phyloP scores from a whole-genome alignment of 345 rosid species.

The Erucastrum elatum region DNA sequence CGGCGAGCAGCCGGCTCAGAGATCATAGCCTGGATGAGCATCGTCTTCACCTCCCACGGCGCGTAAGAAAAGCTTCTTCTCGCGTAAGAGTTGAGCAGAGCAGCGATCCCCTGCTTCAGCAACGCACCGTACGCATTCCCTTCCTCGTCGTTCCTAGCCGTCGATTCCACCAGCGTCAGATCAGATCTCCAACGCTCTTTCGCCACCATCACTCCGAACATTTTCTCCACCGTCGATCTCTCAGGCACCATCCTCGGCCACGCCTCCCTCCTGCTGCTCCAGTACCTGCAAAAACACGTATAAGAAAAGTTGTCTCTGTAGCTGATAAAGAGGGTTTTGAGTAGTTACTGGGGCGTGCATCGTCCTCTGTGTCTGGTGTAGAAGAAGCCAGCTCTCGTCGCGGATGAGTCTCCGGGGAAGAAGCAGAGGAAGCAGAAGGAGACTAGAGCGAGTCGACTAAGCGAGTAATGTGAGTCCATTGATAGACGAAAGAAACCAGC shows the following conservation, averaged over 20 bases:
- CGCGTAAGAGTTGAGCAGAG: slow-evolving; percentile 79
- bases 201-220: slow-evolving; percentile 68
- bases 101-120: slow-evolving; percentile 74
- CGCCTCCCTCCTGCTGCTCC: slow-evolving; percentile 77
- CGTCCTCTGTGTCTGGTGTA: slow-evolving; percentile 71
- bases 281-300: slow-evolving; percentile 50
- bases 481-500: neutral
- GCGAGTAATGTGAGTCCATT: slow-evolving; percentile 24
- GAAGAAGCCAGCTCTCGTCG: slow-evolving; percentile 53
- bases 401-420: slow-evolving; percentile 1
- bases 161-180: slow-evolving; percentile 65
- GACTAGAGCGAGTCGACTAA: slow-evolving; percentile 32
- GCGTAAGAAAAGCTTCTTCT: slow-evolving; percentile 54
- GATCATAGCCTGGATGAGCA: slow-evolving; percentile 63
- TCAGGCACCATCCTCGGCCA: slow-evolving; percentile 95
- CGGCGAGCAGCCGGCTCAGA: slow-evolving; percentile 63
- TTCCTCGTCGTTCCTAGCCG: slow-evolving; percentile 55
- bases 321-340: neutral
- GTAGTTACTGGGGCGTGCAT: slow-evolving; percentile 75
- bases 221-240: slow-evolving; percentile 67
- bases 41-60: slow-evolving; percentile 86
- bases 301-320: neutral
- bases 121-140: slow-evolving; percentile 53
- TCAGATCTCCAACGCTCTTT: slow-evolving; percentile 74
- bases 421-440: slow-evolving; percentile 32